These are phyloP conservation scores for Quillaja saponaria DNA, from an alignment of 306 rosid species.

Conservation along the genomic window DNA sequence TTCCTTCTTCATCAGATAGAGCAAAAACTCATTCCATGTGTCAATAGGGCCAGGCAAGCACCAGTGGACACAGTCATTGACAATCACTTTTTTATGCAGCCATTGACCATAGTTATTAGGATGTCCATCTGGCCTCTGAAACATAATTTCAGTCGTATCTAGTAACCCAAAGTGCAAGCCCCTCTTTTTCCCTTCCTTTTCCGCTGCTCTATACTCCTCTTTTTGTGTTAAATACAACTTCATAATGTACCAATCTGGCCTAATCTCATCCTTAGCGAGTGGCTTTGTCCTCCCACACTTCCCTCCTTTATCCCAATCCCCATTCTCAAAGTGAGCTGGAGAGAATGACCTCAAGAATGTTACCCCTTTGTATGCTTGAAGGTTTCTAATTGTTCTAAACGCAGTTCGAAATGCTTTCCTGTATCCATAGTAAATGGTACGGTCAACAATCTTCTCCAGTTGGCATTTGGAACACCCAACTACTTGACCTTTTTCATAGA, in stretches of 20 bases:
- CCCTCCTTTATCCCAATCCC: conserved; percentile 88
- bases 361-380: conserved; percentile 55
- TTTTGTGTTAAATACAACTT: conserved; percentile 54
- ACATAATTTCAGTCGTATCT: conserved; percentile 70
- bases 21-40: conserved; percentile 83
- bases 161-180: conserved; percentile 57
- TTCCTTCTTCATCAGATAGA: conserved; percentile 49
- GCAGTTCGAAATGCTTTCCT: conserved; percentile 66
- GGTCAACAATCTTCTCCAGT: conserved; percentile 38
- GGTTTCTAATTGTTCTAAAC: conserved; percentile 43
- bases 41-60: conserved; percentile 87
- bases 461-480: conserved; percentile 68
- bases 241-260: conserved; percentile 31
- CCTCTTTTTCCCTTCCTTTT: conserved; percentile 40
- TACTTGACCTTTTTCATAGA: conserved; percentile 50
- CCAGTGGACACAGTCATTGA: conserved; percentile 90
- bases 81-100: conserved; percentile 37
- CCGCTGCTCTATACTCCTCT: conserved; percentile 58
- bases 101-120: conserved; percentile 66
- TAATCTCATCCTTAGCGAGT: conserved; percentile 46
- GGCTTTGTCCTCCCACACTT: conserved; percentile 72
- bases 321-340: conserved; percentile 85
- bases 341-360: conserved; percentile 85
- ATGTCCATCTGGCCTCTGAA: conserved; percentile 88
- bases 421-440: conserved; percentile 48